A percentile compares a stretch with the other conserved stretches of the same genome.
Evolutionary conservation across 306 rosid species (phyloP).

Genomic region (Rosa multiflora): DNA sequence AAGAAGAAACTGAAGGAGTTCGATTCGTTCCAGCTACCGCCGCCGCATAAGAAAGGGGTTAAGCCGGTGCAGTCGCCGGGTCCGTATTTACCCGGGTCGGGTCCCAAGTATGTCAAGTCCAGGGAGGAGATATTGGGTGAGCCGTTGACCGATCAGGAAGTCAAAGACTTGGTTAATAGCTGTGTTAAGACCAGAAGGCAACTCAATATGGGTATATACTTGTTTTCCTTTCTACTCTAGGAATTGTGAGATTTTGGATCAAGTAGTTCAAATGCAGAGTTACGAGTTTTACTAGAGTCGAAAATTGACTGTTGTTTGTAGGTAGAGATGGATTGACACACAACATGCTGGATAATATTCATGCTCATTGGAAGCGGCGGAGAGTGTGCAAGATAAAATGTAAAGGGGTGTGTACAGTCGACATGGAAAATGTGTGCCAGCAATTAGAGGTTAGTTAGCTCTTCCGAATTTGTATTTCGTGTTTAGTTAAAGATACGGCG

Average conservation of each 20-base stretch:
- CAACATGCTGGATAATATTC: slow-evolving; percentile 98
- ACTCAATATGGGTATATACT: slow-evolving; percentile 57
- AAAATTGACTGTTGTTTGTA: slow-evolving; percentile 31
- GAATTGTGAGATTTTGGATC: not conserved
- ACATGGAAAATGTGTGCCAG: slow-evolving; percentile 75
- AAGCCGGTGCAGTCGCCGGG: slow-evolving; percentile 89
- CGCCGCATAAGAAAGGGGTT: slow-evolving; percentile 80
- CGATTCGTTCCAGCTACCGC: slow-evolving; percentile 79
- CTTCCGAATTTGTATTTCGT: not conserved
- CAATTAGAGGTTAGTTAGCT: slow-evolving; percentile 71
- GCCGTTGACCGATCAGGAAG: slow-evolving; percentile 66
- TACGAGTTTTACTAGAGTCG: not conserved
- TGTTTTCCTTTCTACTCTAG: not conserved
- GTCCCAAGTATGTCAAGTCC: slow-evolving; percentile 58
- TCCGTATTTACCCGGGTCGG: slow-evolving; percentile 66
- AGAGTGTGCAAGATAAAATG: slow-evolving; percentile 93
- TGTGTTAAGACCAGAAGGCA: slow-evolving; percentile 52
- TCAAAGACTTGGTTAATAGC: slow-evolving; percentile 41
- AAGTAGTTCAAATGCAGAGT: not conserved
- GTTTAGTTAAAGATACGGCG: not conserved
- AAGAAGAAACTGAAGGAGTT: slow-evolving; percentile 74
- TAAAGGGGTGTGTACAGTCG: slow-evolving; percentile 89
- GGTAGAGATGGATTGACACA: slow-evolving; percentile 99
- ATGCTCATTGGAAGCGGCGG: slow-evolving; percentile 92
- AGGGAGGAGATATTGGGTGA: slow-evolving; percentile 84